phyloP scores from a whole-genome alignment of 2,329 filamentous ascomycete genomes.

The Fusarium duplospermum region DNA sequence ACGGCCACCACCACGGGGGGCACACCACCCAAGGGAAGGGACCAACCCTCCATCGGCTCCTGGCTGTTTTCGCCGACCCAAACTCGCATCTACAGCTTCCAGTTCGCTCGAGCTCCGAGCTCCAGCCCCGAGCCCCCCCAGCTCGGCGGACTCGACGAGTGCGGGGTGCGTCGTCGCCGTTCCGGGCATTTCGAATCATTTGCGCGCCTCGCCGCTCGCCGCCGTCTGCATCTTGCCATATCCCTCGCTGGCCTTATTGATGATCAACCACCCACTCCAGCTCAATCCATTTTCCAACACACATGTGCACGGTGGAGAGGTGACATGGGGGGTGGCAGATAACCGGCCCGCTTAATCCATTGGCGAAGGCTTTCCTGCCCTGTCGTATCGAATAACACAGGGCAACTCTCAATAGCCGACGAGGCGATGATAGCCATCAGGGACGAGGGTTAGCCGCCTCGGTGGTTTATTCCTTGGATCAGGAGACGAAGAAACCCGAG shows the following conservation, averaged over 20 bases:
- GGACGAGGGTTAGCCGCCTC: conserved; percentile 19
- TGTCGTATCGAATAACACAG: neutral
- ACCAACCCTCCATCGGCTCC: conserved; percentile 32
- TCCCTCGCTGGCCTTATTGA: conserved; percentile 19
- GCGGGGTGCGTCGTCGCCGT: conserved; percentile 40
- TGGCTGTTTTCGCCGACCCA: conserved; percentile 23
- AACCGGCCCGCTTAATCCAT: conserved; percentile 6
- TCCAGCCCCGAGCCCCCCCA: conserved; percentile 34
- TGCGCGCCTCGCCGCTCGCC: conserved; percentile 31
- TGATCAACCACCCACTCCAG: neutral
- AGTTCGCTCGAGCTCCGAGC: conserved; percentile 27
- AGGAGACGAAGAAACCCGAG: conserved; percentile 21
- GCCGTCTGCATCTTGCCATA: conserved; percentile 15
- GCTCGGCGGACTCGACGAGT: conserved; percentile 26
- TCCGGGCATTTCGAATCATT: conserved; percentile 14
- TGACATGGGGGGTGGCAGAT: neutral
- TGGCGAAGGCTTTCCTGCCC: neutral
- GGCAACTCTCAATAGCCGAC: neutral
- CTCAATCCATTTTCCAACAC: neutral
- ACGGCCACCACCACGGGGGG: neutral
- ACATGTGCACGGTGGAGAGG: conserved; percentile 3
- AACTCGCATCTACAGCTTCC: conserved; percentile 31
- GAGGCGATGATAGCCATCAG: conserved; percentile 10
- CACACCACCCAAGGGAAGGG: conserved; percentile 9
- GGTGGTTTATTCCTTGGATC: conserved; percentile 27